These are phyloP conservation scores for Lichenothelia convexa DNA, from an alignment of 495 filamentous ascomycete genomes.

Conservation along the genomic window DNA sequence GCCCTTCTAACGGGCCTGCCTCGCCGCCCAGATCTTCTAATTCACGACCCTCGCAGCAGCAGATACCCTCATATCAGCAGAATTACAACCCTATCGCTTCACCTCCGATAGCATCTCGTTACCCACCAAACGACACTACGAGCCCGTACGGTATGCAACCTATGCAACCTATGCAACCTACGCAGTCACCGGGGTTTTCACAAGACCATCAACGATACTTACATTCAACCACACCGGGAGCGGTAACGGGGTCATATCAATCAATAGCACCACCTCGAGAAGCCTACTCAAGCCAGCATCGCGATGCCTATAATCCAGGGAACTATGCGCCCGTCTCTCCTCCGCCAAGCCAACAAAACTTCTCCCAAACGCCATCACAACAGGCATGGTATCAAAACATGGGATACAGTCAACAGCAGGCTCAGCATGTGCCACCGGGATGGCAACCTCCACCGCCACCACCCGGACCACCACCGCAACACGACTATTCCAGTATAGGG, in stretches of 20 bases:
- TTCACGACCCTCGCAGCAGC: conserved; percentile 26
- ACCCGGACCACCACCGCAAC: too few relatives aligned
- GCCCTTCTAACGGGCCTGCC: conserved; percentile 31
- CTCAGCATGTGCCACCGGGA: too few relatives aligned
- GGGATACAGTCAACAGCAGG: too few relatives aligned
- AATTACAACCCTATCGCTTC: conserved; percentile 21
- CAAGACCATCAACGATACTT: conserved; percentile 2
- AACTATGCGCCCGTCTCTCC: conserved; percentile 21
- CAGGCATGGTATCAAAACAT: too few relatives aligned
- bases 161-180: conserved; percentile 3
- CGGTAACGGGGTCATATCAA: conserved; percentile 11
- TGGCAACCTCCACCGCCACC: too few relatives aligned
- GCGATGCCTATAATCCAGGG: conserved; percentile 25
- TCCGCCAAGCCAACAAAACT: too few relatives aligned
- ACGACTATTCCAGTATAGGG: too few relatives aligned
- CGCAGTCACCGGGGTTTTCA: conserved; percentile 4
- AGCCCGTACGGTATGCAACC: conserved; percentile 7
- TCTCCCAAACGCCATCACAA: too few relatives aligned
- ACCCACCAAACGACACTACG: conserved; percentile 9
- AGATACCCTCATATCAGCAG: conserved; percentile 18
- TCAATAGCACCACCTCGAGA: conserved; percentile 17
- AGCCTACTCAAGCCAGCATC: conserved; percentile 8
- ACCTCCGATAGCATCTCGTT: conserved; percentile 18
- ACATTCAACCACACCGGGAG: too few relatives aligned
- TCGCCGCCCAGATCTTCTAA: too few relatives aligned